phyloP scores from a whole-genome alignment of 331 rosid species.

The Pyrus hybrid region DNA sequence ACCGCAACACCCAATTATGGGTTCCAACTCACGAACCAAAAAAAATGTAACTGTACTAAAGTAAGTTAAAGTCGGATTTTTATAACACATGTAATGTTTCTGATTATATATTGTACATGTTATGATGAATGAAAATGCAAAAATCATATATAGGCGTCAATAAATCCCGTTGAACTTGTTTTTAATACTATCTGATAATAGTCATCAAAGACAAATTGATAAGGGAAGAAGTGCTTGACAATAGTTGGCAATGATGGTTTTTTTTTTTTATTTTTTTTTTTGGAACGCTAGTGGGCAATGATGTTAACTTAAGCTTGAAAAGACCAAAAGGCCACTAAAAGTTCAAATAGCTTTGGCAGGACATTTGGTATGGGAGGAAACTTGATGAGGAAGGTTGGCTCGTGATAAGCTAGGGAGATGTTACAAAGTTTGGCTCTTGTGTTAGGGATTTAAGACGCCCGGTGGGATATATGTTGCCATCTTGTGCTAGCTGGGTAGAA shows the following conservation, averaged over 20 bases:
- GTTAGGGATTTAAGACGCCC: not conserved
- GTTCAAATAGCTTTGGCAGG: not conserved
- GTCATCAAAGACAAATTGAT: not conserved
- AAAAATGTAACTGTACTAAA: too few relatives aligned
- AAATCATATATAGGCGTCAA: too few relatives aligned
- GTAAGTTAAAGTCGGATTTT: too few relatives aligned
- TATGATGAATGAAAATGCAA: too few relatives aligned
- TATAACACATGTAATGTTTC: too few relatives aligned
- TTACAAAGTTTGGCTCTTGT: not conserved
- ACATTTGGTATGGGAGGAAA: not conserved
- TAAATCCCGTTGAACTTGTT: too few relatives aligned
- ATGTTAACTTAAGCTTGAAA: not conserved
- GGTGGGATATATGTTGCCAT: not conserved
- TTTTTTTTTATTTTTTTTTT: too few relatives aligned
- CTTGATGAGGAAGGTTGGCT: not conserved
- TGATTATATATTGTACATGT: too few relatives aligned
- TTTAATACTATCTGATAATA: too few relatives aligned
- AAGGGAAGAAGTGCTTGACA: not conserved
- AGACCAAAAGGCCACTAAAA: not conserved
- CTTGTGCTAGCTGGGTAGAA: not conserved
- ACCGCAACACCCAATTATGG: too few relatives aligned
- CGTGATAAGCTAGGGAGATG: not conserved
- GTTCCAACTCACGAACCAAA: too few relatives aligned
- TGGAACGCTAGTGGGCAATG: not conserved
- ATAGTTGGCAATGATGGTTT: not conserved